Base-by-base conservation (phyloP, 1,139 yeast species). In the Debaryomyces nepalensis region DNA sequence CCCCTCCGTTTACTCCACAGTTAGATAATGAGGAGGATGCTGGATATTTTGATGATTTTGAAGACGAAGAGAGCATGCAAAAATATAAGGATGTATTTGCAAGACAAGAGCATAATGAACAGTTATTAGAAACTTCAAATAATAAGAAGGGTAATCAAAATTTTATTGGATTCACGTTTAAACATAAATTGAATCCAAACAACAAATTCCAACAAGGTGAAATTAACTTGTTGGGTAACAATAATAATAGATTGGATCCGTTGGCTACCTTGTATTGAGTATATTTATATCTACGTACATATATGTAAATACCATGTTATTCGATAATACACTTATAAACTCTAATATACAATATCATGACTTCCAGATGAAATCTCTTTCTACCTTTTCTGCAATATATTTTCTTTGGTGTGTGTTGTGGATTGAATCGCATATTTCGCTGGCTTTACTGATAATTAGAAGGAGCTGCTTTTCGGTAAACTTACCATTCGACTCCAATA, bases 1-100 rank as follows among this genome's bases (percentile, higher is more conserved):
- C 83, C 16, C 97, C 99, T 4, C 99, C 99, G 20, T 95, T 95
- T 64, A 87, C 95, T 21, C 99, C 99, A 1, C 97, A 95, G 58
- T 75, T 95, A 49, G 98, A 93, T 59, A 87, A 90, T 48, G 99
- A 95, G 58, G 95, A 91, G 49, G 99, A 95, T 68, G 98, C 98
- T 1, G 99, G 99, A 1, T 95, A 95, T 68, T 95, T 95, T 63
- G 99, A 95, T 66, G 99, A 95, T 63, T 95, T 95, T 61, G 90
- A 88, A 48, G 95, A 89, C 63, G 98, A 91, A 58, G 91, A 87
- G 43, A 96, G 95, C 64, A 91, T 95, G 98, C 91, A 93, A 53
- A 91, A 93, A 66, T 95, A 95, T 68, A 93, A 95, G 57, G 99
- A 95, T 58, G 99, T 95, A 14, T 85, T 90, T 74, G 91, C 89